Evolutionary conservation across 495 filamentous ascomycete genomes (phyloP), one percentile per base, ranked within the genome.

Genomic region (Ramalina peruviana): DNA sequence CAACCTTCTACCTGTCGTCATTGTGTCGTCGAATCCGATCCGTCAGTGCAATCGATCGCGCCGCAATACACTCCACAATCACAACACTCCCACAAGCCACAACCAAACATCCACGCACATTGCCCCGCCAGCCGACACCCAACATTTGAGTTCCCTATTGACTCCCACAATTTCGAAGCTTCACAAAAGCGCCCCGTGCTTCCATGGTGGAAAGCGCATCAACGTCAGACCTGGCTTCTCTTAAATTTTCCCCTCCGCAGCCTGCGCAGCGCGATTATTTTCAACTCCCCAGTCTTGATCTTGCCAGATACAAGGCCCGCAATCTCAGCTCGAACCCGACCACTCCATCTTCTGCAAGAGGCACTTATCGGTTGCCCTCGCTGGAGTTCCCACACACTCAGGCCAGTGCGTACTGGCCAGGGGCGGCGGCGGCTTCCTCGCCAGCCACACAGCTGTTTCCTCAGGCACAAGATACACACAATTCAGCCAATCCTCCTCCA

Each of bases 361-460:
- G 33, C 20, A 53, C 25, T 21, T 50, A 51, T 43, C 54, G 40
- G 40, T 60, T 58, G 60, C 59, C 59, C 59, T 55, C 57, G 33
- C 60, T 62, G 58, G 60, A 60, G 58, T 55, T 50, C 51, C 44
- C 27, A 39, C 43, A 49, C 30, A 30, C 40, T 20, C 58, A 57
- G 54, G 58, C 54, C 58, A 53, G 60, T 56, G 39, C 45, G 36
- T 51, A 53, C 53, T 62, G 60, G 60, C 58, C 54, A 51, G 55
- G 55, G 43, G 52, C 55, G 10, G 37, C 30, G 37, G 50, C 46
- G 38, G 38, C 58, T 17, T 53, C 59, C 6, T 48, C 55, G 30
- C 60, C 58, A 42, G 54, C 62, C 25, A 50, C 55, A 16, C 57
- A 51, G 17, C 51, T 55, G 54, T 50, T 48, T 49, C 37, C 55